These are phyloP conservation scores for Eutrema yunnanense DNA, from an alignment of 345 rosid genomes.

Conservation along the genomic window DNA sequence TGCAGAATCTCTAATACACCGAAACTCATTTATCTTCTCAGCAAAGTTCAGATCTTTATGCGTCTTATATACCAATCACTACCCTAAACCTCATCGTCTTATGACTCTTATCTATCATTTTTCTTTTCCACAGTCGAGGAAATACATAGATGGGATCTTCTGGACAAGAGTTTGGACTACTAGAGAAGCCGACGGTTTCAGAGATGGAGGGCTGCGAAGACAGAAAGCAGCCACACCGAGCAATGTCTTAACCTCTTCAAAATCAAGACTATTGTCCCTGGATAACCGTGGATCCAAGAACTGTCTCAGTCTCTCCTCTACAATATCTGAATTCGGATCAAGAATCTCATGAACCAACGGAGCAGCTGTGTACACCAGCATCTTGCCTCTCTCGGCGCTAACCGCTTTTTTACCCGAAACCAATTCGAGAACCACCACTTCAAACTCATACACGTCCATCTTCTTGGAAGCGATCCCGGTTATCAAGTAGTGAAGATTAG, in stretches of 20 bases:
- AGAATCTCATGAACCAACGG: slow-evolving; percentile 26
- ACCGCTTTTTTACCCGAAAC: slow-evolving; percentile 73
- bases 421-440: slow-evolving; percentile 68
- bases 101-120: not conserved
- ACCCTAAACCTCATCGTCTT: slow-evolving; percentile 22
- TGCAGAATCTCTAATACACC: slow-evolving; percentile 17
- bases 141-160: slow-evolving; percentile 36
- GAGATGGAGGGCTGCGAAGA: slow-evolving; percentile 41
- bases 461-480: slow-evolving; percentile 79
- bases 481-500: slow-evolving; percentile 76
- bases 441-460: slow-evolving; percentile 78
- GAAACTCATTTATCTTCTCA: slow-evolving; percentile 8
- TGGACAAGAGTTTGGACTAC: slow-evolving; percentile 36
- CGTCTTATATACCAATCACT: slow-evolving; percentile 4
- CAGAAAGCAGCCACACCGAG: slow-evolving; percentile 46
- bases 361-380: slow-evolving; percentile 41
- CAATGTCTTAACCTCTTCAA: slow-evolving; percentile 55
- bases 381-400: slow-evolving; percentile 49
- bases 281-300: slow-evolving; percentile 57
- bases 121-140: slow-evolving; percentile 9
- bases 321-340: not conserved
- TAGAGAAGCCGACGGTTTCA: slow-evolving; percentile 57
- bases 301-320: slow-evolving; percentile 25
- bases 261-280: slow-evolving; percentile 37
- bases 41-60: not conserved